A percentile compares a stretch with the other conserved stretches of the same genome.
Evolutionary conservation across 2,329 filamentous ascomycete species (phyloP).

Genomic region (Chaetomiaceae sp.): DNA sequence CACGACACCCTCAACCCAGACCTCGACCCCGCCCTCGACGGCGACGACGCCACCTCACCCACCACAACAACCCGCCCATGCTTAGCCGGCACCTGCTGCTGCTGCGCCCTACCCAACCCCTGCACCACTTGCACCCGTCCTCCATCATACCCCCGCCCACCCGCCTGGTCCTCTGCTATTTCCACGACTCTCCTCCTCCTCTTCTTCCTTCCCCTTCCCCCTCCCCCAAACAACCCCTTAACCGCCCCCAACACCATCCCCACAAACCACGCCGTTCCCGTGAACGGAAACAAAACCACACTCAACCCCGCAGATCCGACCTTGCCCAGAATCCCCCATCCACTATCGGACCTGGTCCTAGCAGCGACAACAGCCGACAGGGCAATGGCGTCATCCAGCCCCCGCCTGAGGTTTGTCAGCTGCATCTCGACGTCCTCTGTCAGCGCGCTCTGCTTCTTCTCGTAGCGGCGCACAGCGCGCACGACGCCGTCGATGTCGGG

Average conservation of each 20-base stretch:
- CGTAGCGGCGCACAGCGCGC: slow-evolving; percentile 82
- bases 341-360: slow-evolving; percentile 37
- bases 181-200: too few species aligned
- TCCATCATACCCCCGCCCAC: not conserved
- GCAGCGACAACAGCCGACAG: slow-evolving; percentile 74
- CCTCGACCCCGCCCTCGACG: not conserved
- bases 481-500: slow-evolving; percentile 85
- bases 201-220: too few species aligned
- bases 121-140: not conserved
- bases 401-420: slow-evolving; percentile 65
- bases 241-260: too few species aligned
- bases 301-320: slow-evolving; percentile 31
- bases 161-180: too few species aligned
- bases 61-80: too few species aligned
- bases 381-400: slow-evolving; percentile 71
- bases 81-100: too few species aligned
- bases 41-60: not conserved
- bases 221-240: too few species aligned
- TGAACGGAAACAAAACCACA: not conserved
- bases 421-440: slow-evolving; percentile 72
- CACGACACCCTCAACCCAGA: too few species aligned
- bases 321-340: slow-evolving; percentile 32
- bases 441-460: slow-evolving; percentile 77
- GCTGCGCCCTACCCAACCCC: too few species aligned
- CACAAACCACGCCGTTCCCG: not conserved